Evolutionary conservation across 164 flowering plant species (phyloP).

Genomic region (Vitis rupestris): DNA sequence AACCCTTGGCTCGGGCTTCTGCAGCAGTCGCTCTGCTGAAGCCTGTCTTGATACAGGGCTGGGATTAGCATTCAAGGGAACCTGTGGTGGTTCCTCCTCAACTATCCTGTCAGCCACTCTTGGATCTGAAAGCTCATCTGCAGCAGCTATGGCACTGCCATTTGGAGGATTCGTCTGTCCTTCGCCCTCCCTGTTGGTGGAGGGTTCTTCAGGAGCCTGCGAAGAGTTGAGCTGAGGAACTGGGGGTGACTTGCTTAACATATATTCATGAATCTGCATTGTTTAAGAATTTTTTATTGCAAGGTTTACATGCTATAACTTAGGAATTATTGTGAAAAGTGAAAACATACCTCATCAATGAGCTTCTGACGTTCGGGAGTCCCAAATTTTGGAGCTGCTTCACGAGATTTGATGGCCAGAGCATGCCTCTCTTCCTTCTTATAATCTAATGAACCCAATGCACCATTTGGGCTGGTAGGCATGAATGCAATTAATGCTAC

Average conservation of each 20-base stretch:
- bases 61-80: conserved; percentile 42
- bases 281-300: conserved; percentile 1
- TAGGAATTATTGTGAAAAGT: neutral
- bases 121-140: conserved; percentile 27
- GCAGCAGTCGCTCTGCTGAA: conserved; percentile 35
- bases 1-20: conserved; percentile 33
- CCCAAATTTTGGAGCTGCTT: conserved; percentile 77
- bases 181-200: conserved; percentile 30
- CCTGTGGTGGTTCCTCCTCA: conserved; percentile 48
- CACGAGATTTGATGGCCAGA: conserved; percentile 91
- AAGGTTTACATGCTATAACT: neutral
- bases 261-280: conserved; percentile 79
- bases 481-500: conserved; percentile 97
- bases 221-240: conserved; percentile 46
- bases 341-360: conserved; percentile 74
- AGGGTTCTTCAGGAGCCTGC: conserved; percentile 28
- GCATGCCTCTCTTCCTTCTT: conserved; percentile 81
- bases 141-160: conserved; percentile 15
- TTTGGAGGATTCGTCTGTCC: conserved; percentile 26
- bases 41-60: conserved; percentile 32
- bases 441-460: conserved; percentile 88
- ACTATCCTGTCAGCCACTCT: conserved; percentile 31
- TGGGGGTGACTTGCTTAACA: conserved; percentile 87
- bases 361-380: conserved; percentile 81
- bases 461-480: conserved; percentile 96